Evolutionary conservation across 2,329 filamentous ascomycete species (phyloP).

Genomic region (Fusarium sp.): DNA sequence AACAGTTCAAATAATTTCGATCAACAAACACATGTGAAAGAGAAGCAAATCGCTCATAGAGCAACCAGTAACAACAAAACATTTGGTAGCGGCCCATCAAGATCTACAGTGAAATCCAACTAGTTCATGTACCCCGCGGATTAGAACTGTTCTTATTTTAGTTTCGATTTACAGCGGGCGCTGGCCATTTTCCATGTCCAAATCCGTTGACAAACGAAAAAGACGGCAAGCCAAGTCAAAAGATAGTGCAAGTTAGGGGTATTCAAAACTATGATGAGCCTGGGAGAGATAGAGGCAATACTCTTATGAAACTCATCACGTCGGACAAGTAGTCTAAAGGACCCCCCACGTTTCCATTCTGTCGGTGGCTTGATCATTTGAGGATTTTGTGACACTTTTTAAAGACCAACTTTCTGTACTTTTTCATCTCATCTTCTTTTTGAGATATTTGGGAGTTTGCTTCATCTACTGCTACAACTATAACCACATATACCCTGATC

Average conservation of each 20-base stretch:
- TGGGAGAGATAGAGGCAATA: neutral
- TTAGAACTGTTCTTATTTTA: constrained; percentile 23
- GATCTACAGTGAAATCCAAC: constrained; percentile 27
- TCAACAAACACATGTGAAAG: neutral
- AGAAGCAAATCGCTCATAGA: constrained; percentile 8
- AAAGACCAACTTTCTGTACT: neutral
- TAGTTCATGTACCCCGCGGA: constrained; percentile 46
- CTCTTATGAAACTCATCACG: constrained; percentile 1
- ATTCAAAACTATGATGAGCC: neutral
- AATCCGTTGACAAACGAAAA: constrained; percentile 47
- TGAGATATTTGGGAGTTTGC: neutral
- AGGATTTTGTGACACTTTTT: neutral
- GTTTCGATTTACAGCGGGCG: constrained; percentile 37
- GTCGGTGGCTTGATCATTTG: constrained; percentile 4
- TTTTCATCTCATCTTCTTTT: neutral
- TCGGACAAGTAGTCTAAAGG: constrained; percentile 1
- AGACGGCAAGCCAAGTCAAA: constrained; percentile 1
- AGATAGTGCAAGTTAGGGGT: neutral
- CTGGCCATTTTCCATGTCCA: constrained; percentile 44
- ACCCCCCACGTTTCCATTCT: constrained; percentile 1
- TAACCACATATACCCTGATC: neutral
- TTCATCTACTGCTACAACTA: neutral
- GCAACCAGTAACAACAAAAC: neutral
- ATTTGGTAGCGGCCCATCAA: constrained; percentile 13
- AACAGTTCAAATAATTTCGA: neutral